These are phyloP conservation scores for Symmetrospora coprosmae DNA, from an alignment of 768 basidiomycete genomes.

Conservation along the genomic window DNA sequence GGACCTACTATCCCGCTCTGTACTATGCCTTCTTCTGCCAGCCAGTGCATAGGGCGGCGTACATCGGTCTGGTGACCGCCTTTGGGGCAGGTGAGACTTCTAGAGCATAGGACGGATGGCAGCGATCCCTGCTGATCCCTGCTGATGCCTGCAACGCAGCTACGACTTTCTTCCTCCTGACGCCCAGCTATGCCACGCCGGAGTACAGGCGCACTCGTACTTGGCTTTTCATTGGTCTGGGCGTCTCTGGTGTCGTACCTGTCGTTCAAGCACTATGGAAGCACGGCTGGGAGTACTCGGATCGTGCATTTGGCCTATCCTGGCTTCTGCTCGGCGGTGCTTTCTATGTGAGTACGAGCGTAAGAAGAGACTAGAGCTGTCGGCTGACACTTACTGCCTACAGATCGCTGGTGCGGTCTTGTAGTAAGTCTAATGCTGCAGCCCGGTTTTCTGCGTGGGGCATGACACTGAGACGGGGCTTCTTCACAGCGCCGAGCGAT, in stretches of 20 bases:
- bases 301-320: constrained; percentile 53
- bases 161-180: constrained; percentile 58
- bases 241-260: constrained; percentile 57
- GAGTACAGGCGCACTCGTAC: constrained; percentile 63
- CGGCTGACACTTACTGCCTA: background rate
- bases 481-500: constrained; percentile 22
- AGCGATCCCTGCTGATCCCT: background rate
- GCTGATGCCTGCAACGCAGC: constrained; percentile 37
- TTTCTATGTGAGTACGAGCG: constrained; percentile 46
- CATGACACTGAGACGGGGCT: no score
- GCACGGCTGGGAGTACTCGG: constrained; percentile 46
- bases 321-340: constrained; percentile 56
- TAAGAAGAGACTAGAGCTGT: background rate
- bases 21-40: constrained; percentile 22
- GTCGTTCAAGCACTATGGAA: constrained; percentile 49
- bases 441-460: no score
- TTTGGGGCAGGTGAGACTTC: background rate
- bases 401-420: constrained; percentile 12
- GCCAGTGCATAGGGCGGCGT: background rate
- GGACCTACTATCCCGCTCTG: constrained; percentile 19
- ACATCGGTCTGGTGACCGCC: constrained; percentile 13
- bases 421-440: constrained; percentile 14
- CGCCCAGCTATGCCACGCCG: constrained; percentile 61
- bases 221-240: constrained; percentile 62
- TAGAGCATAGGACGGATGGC: background rate